Base-by-base conservation (phyloP, 805 yeast genomes). In the Ogataea populi-albae region DNA sequence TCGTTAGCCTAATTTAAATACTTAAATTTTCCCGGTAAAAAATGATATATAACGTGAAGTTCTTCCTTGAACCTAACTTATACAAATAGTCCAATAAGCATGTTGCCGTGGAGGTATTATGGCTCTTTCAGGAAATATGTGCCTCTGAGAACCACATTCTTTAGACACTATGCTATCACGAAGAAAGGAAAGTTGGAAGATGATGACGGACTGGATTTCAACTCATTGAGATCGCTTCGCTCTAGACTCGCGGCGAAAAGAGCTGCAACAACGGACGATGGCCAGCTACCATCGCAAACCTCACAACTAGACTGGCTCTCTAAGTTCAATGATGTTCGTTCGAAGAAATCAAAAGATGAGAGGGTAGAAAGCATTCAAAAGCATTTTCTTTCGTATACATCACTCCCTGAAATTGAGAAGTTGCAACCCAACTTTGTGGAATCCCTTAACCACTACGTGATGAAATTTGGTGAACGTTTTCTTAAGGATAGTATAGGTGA, bases 191-290 rank as follows among this genome's bases (percentile, higher is more conserved):
- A 49, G 28, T 33, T 49, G 19, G 41, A 42, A 26, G 55, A 51
- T 35, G 55, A 50, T 20, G 35, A 51, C 23, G 54, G 49, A 33
- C 30, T 57, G 23, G 38, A 47, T 25, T 44, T 47, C 23, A 45
- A 45, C 23, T 32, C 23, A 10, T 37, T 35, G 28, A 30, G 17
- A 14, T 16, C 6, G n/a, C n/a, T n/a, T n/a, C n/a, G n/a, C n/a
- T n/a, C n/a, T n/a, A n/a, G n/a, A n/a, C 19, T 17, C 11, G 21
- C 23, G 17, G 30, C 30, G 7, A 8, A 17, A 18, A 23, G 27
- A 8, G n/a, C 18, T 4, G 22, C 17, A 12, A 16, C 12, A 12
- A 14, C 29, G 9, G 18, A 20, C 10, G 15, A 20, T 11, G 12
- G 21, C 11, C 12, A 20, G 12, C 5, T 20, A 17, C 17, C 19